Conservation (phyloP, 805 yeast species). For the Nakazawaea ernobii region DNA sequence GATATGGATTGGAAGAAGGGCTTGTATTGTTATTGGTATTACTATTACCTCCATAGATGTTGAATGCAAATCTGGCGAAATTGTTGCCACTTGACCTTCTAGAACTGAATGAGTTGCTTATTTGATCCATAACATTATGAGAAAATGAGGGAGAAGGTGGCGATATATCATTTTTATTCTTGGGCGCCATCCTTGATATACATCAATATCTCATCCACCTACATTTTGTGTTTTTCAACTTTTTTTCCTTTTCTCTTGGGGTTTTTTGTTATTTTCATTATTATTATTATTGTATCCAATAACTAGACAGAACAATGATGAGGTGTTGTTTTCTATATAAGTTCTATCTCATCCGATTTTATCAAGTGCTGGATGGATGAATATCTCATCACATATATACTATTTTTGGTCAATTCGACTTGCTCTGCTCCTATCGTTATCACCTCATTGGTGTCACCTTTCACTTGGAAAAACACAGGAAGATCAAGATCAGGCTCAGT, state of each 20-base stretch:
- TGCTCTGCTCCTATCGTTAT: constrained; percentile 47
- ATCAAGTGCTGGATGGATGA: constrained; percentile 24
- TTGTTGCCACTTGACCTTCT: constrained; percentile 24
- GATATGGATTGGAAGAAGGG: constrained; percentile 5
- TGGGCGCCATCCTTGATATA: background rate
- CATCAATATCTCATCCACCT: background rate
- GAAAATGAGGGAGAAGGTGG: constrained; percentile 7
- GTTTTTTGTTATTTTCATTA: background rate
- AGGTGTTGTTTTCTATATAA: background rate
- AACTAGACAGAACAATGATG: too few species aligned
- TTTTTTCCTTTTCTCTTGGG: background rate
- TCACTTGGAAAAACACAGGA: constrained; percentile 69
- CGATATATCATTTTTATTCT: constrained; percentile 2
- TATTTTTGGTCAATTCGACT: constrained; percentile 52
- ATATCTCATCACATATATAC: constrained; percentile 73
- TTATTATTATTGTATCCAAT: too few species aligned
- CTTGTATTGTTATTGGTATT: constrained; percentile 7
- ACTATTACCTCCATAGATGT: constrained; percentile 43
- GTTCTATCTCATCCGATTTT: constrained; percentile 18
- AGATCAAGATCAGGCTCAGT: constrained; percentile 68
- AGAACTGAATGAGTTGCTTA: constrained; percentile 14
- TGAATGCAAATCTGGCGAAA: constrained; percentile 53
- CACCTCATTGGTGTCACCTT: constrained; percentile 30
- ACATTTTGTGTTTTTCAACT: background rate
- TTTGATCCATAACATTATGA: constrained; percentile 11